Conservation (phyloP, 140 eudicot genomes). For the Stevia rebaudiana region DNA sequence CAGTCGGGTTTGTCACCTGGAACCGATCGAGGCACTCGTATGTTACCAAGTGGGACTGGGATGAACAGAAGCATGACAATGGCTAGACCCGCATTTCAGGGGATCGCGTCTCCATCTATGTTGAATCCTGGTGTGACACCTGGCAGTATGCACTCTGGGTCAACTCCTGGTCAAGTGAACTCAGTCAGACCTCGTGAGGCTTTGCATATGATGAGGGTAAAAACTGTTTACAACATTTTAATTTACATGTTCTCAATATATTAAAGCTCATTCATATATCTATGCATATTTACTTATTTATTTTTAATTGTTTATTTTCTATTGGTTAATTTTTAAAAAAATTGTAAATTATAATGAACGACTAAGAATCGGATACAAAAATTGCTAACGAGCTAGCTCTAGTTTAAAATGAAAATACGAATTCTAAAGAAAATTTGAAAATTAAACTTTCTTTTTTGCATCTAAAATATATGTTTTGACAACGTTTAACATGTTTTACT, state of each 20-base stretch:
- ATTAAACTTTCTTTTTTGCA: no score
- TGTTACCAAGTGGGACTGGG: slow-evolving; percentile 62
- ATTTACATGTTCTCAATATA: not conserved
- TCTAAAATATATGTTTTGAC: not conserved
- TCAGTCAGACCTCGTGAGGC: slow-evolving; percentile 61
- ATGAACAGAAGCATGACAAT: slow-evolving; percentile 51
- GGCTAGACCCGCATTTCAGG: slow-evolving; percentile 66
- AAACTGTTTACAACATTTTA: not conserved
- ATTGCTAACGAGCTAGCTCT: no score
- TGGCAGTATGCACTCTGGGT: slow-evolving; percentile 28
- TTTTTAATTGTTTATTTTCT: no score
- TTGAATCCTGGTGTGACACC: slow-evolving; percentile 5
- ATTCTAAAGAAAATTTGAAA: no score
- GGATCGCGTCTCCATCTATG: slow-evolving; percentile 44
- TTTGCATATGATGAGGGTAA: slow-evolving; percentile 50
- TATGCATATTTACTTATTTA: no score
- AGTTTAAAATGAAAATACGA: no score
- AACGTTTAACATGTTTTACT: not conserved
- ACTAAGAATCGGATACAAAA: no score
- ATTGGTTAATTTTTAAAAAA: no score
- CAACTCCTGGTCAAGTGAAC: slow-evolving; percentile 60
- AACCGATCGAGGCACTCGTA: slow-evolving; percentile 57
- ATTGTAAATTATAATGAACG: no score
- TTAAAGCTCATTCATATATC: not conserved
- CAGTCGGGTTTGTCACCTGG: slow-evolving; percentile 51